phyloP scores from a whole-genome alignment of 2,329 filamentous ascomycete genomes.

The Fusarium foetens region DNA sequence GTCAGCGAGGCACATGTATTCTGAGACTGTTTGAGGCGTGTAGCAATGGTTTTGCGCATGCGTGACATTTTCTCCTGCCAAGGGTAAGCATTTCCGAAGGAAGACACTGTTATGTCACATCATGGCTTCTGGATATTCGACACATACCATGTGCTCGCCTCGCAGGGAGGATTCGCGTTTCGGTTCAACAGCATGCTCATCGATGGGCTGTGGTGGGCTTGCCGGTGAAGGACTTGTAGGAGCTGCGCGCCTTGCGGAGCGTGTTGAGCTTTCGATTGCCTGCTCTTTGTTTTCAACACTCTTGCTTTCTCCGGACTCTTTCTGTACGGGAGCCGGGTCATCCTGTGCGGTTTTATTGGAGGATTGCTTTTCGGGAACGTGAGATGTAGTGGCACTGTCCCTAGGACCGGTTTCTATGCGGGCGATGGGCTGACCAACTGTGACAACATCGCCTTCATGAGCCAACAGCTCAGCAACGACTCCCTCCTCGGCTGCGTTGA shows the following conservation, averaged over 20 bases:
- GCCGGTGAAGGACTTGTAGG: too few species aligned
- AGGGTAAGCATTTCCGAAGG: background rate
- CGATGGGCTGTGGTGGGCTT: constrained; percentile 14
- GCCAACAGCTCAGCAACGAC: constrained; percentile 44
- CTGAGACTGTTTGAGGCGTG: constrained; percentile 73
- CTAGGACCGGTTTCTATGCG: constrained; percentile 40
- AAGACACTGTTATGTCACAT: background rate
- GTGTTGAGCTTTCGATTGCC: too few species aligned
- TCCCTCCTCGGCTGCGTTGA: constrained; percentile 41
- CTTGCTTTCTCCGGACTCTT: too few species aligned
- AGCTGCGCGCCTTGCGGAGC: too few species aligned
- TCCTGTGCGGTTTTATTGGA: too few species aligned
- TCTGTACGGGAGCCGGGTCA: too few species aligned
- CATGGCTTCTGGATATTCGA: too few species aligned
- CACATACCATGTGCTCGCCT: constrained; percentile 35
- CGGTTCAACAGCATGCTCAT: constrained; percentile 14
- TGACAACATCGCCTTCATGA: constrained; percentile 47
- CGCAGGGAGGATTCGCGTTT: constrained; percentile 24
- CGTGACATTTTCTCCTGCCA: constrained; percentile 58
- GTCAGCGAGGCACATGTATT: constrained; percentile 76
- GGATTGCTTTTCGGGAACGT: too few species aligned
- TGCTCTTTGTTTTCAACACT: too few species aligned
- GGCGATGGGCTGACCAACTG: constrained; percentile 46
- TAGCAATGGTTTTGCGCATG: constrained; percentile 81
- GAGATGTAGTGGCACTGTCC: too few species aligned